Percentiles rank a stretch among this genome's conserved stretches.
phyloP scores from a whole-genome alignment of 2,329 filamentous ascomycete species.

The Cytospora mali region DNA sequence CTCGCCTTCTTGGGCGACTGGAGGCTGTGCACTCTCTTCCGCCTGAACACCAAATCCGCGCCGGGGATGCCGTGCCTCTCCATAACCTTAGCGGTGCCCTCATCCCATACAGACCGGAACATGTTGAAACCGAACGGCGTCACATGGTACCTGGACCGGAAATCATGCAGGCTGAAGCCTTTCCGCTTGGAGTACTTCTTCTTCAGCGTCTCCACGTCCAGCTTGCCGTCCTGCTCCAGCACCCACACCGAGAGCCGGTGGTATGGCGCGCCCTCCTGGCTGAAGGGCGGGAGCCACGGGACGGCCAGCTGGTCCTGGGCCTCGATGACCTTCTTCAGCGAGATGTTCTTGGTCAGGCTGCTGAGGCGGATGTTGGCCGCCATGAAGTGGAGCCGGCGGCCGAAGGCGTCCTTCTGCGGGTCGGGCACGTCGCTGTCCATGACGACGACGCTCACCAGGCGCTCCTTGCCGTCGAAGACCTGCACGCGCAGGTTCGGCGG shows the following conservation, averaged over 20 bases:
- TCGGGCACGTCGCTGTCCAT: conserved; percentile 91
- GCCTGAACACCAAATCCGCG: conserved; percentile 81
- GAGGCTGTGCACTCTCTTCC: conserved; percentile 71
- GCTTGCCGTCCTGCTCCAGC: conserved; percentile 70
- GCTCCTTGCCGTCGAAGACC: conserved; percentile 78
- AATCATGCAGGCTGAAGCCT: conserved; percentile 73
- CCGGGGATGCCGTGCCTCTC: conserved; percentile 72
- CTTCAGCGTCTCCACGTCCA: conserved; percentile 62
- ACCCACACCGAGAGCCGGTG: conserved; percentile 85
- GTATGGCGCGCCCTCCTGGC: conserved; percentile 88
- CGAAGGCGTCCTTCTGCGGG: conserved; percentile 72
- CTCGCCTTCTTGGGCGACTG: conserved; percentile 63
- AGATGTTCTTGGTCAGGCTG: conserved; percentile 29
- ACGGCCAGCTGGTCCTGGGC: conserved; percentile 67
- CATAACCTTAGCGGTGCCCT: conserved; percentile 87
- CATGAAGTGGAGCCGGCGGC: conserved; percentile 83
- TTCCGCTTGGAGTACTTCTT: conserved; percentile 59
- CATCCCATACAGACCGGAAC: conserved; percentile 90
- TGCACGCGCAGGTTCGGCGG: conserved; percentile 80
- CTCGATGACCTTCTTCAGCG: conserved; percentile 35
- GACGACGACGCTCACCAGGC: conserved; percentile 81
- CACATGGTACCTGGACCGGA: conserved; percentile 70
- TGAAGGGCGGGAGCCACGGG: conserved; percentile 83
- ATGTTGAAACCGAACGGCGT: conserved; percentile 79
- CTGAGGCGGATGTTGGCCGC: conserved; percentile 65